Evolutionary conservation across 495 filamentous ascomycete species (phyloP), one percentile per base, ranked within the genome.

Genomic region (Penicillium bialowiezense): DNA sequence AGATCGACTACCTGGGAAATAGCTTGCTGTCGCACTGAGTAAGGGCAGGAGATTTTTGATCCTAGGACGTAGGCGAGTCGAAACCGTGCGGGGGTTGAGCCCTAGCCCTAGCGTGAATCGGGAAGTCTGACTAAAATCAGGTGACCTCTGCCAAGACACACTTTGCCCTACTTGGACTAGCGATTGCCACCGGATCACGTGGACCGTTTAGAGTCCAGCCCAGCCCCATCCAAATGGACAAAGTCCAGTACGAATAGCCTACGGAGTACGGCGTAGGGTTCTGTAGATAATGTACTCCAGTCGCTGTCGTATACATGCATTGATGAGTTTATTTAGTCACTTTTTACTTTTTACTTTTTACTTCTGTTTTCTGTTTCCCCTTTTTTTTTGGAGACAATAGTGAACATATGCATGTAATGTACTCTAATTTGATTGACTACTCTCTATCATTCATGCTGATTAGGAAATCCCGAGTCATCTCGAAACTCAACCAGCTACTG

Each of bases 401-500:
- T n/a, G n/a, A n/a, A 7, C 0, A 41, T 29, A 18, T 15, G 23
- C 18, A 36, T 41, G 14, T 41, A n/a, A n/a, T 31, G 42, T n/a
- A 57, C 19, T 56, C 55, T 56, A 59, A 33, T 23, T 59, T 46
- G 50, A 50, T 50, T 43, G 28, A 52, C 60, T 56, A 56, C 60
- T 62, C 63, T 40, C 56, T 63, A 49, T 71, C 65, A 28, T 72
- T 77, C 42, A 90, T 53, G 7, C 67, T 70, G 26, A 91, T 73
- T 14, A 96, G 65, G 62, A 96, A 86, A 70, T 98, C 93, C 51
- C 93, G 78, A 20, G 87, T 90, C 41, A 97, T 62, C 70, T 98
- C 93, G 63, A 91, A 98, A 73, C 92, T 97, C 19, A 96, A 79
- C 90, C 95, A 98, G 67, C 88, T 95, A 56, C 90, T 93, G 19